Conservation (phyloP, 306 rosid genomes). For the Dryas octopetala region DNA sequence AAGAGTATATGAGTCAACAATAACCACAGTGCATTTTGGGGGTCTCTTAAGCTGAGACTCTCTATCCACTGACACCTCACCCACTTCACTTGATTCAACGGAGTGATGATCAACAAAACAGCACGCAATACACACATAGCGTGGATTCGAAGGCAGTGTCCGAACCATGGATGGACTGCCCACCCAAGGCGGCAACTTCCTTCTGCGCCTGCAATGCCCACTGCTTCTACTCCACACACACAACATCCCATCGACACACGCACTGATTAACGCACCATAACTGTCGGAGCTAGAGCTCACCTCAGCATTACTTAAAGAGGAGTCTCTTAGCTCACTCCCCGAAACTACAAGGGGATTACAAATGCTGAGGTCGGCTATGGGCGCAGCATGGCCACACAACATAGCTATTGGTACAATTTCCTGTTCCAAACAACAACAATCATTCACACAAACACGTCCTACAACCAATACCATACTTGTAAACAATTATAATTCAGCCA, state of each 20-base stretch:
- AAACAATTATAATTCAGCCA: not conserved
- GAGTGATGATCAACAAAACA: slow-evolving; percentile 58
- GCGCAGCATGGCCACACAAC: slow-evolving; percentile 89
- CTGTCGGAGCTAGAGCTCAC: slow-evolving; percentile 31
- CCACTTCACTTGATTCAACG: slow-evolving; percentile 45
- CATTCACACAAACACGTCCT: slow-evolving; percentile 10
- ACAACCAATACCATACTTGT: not conserved
- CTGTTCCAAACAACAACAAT: slow-evolving; percentile 41
- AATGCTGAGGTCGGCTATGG: slow-evolving; percentile 65
- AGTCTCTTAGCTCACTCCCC: slow-evolving; percentile 28
- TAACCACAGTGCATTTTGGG: slow-evolving; percentile 61
- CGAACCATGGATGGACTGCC: slow-evolving; percentile 75
- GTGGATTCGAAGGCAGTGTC: slow-evolving; percentile 62
- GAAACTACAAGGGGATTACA: slow-evolving; percentile 60
- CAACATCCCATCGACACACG: slow-evolving; percentile 80
- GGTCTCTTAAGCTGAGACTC: slow-evolving; percentile 59
- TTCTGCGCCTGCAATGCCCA: slow-evolving; percentile 83
- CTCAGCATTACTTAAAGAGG: slow-evolving; percentile 28
- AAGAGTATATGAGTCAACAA: slow-evolving; percentile 78
- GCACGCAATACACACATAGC: slow-evolving; percentile 83
- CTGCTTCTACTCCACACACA: slow-evolving; percentile 94
- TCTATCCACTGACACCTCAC: slow-evolving; percentile 46
- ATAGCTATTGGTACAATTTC: slow-evolving; percentile 73
- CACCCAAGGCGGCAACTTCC: slow-evolving; percentile 92
- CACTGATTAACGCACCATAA: slow-evolving; percentile 71